Evolutionary conservation across 192 early-diverging fungal species (phyloP).

Genomic region (Glomus cerebriforme): DNA sequence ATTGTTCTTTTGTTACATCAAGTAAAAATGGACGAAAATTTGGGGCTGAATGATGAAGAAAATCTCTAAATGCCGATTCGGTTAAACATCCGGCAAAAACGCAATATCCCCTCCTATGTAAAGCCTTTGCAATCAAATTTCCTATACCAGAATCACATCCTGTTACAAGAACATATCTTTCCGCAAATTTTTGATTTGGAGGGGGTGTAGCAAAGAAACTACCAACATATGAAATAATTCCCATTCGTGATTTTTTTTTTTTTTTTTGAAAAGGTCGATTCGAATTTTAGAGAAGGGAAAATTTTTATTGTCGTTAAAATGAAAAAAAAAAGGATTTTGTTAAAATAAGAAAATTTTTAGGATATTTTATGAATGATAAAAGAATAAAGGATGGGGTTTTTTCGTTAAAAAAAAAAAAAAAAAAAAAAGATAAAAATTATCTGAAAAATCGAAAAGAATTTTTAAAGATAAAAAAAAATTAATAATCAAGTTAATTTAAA

Average conservation of each 20-base stretch:
- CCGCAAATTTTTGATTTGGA: conserved; percentile 25
- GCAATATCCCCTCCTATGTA: conserved; percentile 32
- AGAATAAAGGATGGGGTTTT: neutral
- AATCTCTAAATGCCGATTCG: conserved; percentile 26
- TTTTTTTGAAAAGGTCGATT: neutral
- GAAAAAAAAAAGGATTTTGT: neutral
- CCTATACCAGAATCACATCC: conserved; percentile 34
- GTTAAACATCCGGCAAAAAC: conserved; percentile 29
- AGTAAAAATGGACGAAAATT: conserved; percentile 28
- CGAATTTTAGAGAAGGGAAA: neutral
- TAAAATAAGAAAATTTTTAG: neutral
- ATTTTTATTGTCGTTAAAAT: neutral
- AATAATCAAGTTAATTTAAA: neutral
- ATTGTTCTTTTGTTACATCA: conserved; percentile 31
- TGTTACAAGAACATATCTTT: conserved; percentile 32
- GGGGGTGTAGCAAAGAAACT: conserved; percentile 26
- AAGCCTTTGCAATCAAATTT: conserved; percentile 31
- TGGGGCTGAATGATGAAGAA: neutral
- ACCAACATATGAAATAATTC: conserved; percentile 30
- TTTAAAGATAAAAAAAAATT: neutral
- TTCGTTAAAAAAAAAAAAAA: neutral
- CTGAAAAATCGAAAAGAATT: too few relatives aligned
- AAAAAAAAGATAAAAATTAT: neutral
- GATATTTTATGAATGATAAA: neutral
- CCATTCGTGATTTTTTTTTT: conserved; percentile 15